Evolutionary conservation across 148 eudicot genomes (phyloP).

Genomic region (Suaeda aralocaspica): DNA sequence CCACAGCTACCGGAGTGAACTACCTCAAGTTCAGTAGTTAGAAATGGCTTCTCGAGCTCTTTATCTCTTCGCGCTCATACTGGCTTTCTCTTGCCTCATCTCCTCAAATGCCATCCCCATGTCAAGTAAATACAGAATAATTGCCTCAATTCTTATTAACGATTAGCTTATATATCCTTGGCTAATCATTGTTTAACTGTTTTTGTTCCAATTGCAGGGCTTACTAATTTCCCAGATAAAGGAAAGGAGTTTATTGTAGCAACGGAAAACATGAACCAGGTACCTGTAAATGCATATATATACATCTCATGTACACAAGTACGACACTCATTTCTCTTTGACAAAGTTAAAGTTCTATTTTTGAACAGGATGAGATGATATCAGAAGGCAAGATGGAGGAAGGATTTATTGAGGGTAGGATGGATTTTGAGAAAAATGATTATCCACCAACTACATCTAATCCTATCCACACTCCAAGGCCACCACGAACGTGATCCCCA

Average conservation of each 20-base stretch:
- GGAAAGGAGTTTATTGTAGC: not conserved
- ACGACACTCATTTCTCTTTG: not conserved
- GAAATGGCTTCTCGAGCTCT: constrained; percentile 31
- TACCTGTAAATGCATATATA: constrained; percentile 2
- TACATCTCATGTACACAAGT: not conserved
- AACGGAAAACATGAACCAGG: constrained; percentile 27
- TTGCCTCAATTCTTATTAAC: constrained; percentile 1
- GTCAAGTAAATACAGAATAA: constrained; percentile 35
- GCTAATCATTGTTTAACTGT: not conserved
- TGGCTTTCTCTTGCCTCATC: constrained; percentile 33
- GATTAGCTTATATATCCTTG: not conserved
- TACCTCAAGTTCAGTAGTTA: not conserved
- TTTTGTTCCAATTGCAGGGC: constrained; percentile 28
- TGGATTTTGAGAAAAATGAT: constrained; percentile 42
- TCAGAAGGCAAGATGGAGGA: constrained; percentile 17
- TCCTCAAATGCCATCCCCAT: constrained; percentile 32
- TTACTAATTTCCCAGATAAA: constrained; percentile 23
- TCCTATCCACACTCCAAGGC: constrained; percentile 47
- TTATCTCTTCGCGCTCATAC: constrained; percentile 26
- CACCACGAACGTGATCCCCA: constrained; percentile 29
- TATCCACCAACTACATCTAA: constrained; percentile 46
- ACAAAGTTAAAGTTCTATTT: not conserved
- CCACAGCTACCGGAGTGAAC: not conserved
- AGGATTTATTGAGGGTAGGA: constrained; percentile 21
- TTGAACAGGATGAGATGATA: constrained; percentile 15